Conservation (phyloP, 192 early-diverging fungal species). For the Coemansia erecta region DNA sequence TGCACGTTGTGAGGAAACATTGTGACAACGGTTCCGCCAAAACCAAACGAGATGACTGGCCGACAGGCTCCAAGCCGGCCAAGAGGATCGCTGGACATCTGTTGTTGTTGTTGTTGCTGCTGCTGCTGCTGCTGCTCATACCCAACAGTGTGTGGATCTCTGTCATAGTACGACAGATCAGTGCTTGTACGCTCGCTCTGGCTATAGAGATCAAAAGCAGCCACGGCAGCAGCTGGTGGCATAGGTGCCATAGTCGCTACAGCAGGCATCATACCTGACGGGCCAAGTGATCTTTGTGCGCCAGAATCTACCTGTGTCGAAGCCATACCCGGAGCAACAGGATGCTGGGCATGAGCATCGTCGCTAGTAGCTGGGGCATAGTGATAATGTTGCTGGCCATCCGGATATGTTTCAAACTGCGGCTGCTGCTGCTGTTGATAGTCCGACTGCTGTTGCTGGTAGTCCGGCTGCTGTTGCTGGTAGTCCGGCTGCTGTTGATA, state of each 20-base stretch:
- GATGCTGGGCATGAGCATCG: too few species aligned
- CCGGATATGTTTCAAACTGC: neutral
- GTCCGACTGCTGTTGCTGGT: neutral
- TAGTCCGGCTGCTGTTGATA: neutral
- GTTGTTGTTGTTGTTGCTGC: too few species aligned
- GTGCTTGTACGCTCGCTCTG: constrained; percentile 31
- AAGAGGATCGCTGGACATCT: constrained; percentile 19
- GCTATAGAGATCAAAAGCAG: constrained; percentile 11
- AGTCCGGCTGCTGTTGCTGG: neutral
- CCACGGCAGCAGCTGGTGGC: constrained; percentile 9
- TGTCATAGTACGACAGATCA: constrained; percentile 23
- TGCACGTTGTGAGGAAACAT: constrained; percentile 66
- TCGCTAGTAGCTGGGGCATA: too few species aligned
- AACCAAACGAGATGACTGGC: constrained; percentile 70
- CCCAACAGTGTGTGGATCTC: neutral
- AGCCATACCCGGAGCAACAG: too few species aligned
- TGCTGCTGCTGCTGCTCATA: constrained; percentile 7
- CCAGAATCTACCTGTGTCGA: too few species aligned
- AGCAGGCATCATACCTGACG: neutral
- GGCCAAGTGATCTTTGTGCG: too few species aligned
- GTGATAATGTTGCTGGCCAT: neutral
- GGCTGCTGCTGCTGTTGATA: constrained; percentile 11
- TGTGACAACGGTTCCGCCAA: constrained; percentile 67
- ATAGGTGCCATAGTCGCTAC: constrained; percentile 1
- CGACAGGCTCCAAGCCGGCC: constrained; percentile 35